A percentile compares a stretch with the other conserved stretches of the same genome.
Conservation (phyloP, 306 rosid genomes). For the Comarum palustre region DNA sequence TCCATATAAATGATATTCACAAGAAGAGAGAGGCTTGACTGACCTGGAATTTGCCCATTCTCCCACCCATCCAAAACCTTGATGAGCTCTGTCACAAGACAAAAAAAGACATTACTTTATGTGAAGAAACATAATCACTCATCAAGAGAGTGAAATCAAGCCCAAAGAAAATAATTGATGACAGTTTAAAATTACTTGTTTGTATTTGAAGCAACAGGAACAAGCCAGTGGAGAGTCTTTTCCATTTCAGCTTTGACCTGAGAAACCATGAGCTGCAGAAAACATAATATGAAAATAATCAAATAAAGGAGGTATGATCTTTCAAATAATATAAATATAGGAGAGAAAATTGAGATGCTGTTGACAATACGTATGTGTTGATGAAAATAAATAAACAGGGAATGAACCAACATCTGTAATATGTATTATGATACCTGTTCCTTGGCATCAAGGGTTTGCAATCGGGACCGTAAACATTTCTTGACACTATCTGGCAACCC, state of each 20-base stretch:
- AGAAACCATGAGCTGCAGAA: conserved; percentile 55
- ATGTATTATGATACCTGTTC: conserved; percentile 52
- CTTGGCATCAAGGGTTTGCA: conserved; percentile 45
- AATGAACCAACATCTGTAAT: conserved; percentile 4
- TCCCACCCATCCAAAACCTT: conserved; percentile 92
- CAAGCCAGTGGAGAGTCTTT: conserved; percentile 73
- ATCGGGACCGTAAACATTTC: conserved; percentile 60
- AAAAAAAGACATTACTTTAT: not conserved
- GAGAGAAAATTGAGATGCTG: conserved; percentile 1
- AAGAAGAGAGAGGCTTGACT: conserved; percentile 18
- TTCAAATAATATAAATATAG: not conserved
- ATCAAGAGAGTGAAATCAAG: conserved; percentile 5
- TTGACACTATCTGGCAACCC: conserved; percentile 70
- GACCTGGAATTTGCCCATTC: conserved; percentile 95
- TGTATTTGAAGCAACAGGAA: conserved; percentile 76
- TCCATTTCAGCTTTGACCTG: conserved; percentile 71
- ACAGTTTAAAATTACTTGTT: conserved; percentile 43
- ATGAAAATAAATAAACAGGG: conserved; percentile 18
- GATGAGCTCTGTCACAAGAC: conserved; percentile 73
- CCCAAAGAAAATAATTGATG: not conserved
- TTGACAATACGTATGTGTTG: not conserved
- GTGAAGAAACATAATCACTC: not conserved
- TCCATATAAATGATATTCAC: not conserved
- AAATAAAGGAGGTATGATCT: not conserved
- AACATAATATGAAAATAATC: conserved; percentile 2